Evolutionary conservation across 2,329 filamentous ascomycete species (phyloP), one percentile per base, ranked within the genome.

Genomic region (Zymoseptoria tritici): DNA sequence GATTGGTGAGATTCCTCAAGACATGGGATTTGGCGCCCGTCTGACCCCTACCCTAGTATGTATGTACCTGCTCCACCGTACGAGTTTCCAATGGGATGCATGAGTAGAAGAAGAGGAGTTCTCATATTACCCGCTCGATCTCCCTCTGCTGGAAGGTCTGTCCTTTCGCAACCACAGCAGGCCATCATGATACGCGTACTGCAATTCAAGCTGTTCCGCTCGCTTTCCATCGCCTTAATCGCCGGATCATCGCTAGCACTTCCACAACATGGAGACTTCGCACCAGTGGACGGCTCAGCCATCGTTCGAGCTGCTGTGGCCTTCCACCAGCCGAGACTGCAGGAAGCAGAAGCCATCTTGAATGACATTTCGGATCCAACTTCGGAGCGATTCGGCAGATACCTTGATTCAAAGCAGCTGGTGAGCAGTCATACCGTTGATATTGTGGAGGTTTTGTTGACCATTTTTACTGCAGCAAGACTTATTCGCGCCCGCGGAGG

Each of bases 401-500:
- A 52, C 13, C n/a, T 52, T 13, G n/a, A 52, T 52, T 16, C n/a
- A 20, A 52, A 9, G 50, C 50, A 52, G 50, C 50, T 52, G 50
- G 50, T 52, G n/a, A 21, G 50, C 22, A 11, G 22, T 52, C 4
- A 21, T 21, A 19, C 3, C 13, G n/a, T 19, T 11, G 9, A 52
- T 11, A 9, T 11, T 52, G n/a, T 52, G 50, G 7, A 52, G n/a
- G 19, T 24, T 11, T 20, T 6, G 50, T 20, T 52, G 50, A 52
- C 19, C 22, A 1, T 5, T 19, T 13, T 2, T 20, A 19, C n/a
- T 16, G 22, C 50, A 52, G 50, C 50, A 19, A 52, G 50, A 52
- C 4, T n/a, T 63, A 2, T 72, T 73, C 55, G 65, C 69, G 2
- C 70, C 70, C 6, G 56, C 60, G 21, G 52, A 63, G 21, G 64